Evolutionary conservation across 768 basidiomycete genomes (phyloP), one percentile per base, ranked within the genome.

Genomic region (Boletus rex-veris): DNA sequence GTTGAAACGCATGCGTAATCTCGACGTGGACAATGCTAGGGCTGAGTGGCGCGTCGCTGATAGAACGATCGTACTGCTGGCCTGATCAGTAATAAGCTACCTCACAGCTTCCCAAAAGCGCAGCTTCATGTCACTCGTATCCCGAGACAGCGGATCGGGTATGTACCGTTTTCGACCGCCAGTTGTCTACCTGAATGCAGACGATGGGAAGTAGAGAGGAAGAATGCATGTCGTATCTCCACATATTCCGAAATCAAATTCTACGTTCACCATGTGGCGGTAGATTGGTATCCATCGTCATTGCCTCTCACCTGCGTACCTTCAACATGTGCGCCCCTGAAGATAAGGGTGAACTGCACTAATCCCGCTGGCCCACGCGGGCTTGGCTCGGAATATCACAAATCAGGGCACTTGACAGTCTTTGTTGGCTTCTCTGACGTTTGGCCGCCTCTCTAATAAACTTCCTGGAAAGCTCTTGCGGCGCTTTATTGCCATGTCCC

Each of bases 1-100:
- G 53, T 73, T 89, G 36, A 87, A 87, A 60, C 76, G 81, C 40
- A 76, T 79, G 61, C 73, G 82, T 6, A 74, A 76, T 37, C 75
- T 90, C 15, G 76, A 86, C 52, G 80, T 88, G 0, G 85, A 88
- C 21, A 66, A 61, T 3, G 87, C 87, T 0, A 72, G 64, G 43
- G 87, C 86, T 7, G 83, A 88, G 65, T 91, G 89, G 88, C 75
- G 73, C 33, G 76, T 88, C 19, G 78, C 71, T 7, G 79, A 85
- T 43, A 74, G 71, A 8, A 55, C 70, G 42, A 64, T 90, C 47
- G 65, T 82, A 5, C 61, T 88, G 14, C 63, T 69, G 45, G 77
- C 62, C 12, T 79, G 67, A 70, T 55, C 21, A 12, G 45, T 56
- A 19, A 35, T 54, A 19, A 18, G 42, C 26, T 7, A 2, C 24